Percentiles rank a stretch among this genome's conserved stretches.
Conservation (phyloP, 2,329 filamentous ascomycete species). For the Exophiala viscosa region DNA sequence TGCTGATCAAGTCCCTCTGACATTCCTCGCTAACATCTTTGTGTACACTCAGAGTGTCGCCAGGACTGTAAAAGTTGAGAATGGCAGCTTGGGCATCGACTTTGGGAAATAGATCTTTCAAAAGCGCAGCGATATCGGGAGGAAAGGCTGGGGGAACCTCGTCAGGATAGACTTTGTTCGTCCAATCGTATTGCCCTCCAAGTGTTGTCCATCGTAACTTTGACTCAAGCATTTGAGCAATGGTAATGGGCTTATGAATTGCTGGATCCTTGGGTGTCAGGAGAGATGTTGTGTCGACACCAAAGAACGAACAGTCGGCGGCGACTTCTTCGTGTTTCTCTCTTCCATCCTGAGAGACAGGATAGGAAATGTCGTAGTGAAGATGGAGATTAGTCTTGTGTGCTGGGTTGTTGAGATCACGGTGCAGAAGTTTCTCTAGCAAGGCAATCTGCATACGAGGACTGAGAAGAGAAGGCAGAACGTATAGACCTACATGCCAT, state of each 20-base stretch:
- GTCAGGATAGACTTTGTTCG: conserved; percentile 72
- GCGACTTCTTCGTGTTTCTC: conserved; percentile 1
- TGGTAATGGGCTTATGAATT: conserved; percentile 70
- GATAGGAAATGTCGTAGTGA: conserved; percentile 70
- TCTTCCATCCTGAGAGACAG: conserved; percentile 28
- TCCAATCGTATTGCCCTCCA: conserved; percentile 97
- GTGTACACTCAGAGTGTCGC: conserved; percentile 88
- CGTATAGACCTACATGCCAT: conserved; percentile 63
- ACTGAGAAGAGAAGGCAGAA: conserved; percentile 73
- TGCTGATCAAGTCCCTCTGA: conserved; percentile 71
- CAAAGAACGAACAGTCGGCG: conserved; percentile 47
- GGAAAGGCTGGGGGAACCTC: conserved; percentile 70
- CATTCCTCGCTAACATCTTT: conserved; percentile 88
- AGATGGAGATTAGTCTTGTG: conserved; percentile 90
- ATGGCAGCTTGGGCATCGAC: conserved; percentile 86
- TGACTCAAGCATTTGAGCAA: conserved; percentile 67
- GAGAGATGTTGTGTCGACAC: conserved; percentile 42
- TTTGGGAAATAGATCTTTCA: conserved; percentile 68
- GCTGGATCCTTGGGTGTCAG: conserved; percentile 62
- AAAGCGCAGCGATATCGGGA: conserved; percentile 62
- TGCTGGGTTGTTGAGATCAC: conserved; percentile 66
- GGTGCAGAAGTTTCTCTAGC: conserved; percentile 70
- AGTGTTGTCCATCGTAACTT: conserved; percentile 92
- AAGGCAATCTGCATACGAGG: conserved; percentile 64
- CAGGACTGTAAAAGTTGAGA: conserved; percentile 85